Evolutionary conservation across 768 basidiomycete species (phyloP).

Genomic region (Paxillus ammoniavirescens): DNA sequence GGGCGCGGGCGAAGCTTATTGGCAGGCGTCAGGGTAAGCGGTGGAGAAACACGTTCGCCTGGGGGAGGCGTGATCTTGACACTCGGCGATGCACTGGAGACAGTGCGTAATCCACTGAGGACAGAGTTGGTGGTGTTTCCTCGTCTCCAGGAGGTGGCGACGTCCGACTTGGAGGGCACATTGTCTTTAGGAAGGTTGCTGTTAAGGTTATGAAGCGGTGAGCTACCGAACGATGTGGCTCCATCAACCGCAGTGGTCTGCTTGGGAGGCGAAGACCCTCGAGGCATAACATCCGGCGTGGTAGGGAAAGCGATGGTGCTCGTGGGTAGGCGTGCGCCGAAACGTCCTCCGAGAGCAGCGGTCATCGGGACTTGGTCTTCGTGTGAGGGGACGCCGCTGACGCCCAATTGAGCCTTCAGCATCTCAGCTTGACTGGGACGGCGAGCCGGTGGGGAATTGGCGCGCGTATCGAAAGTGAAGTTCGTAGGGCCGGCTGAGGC

Average conservation of each 20-base stretch:
- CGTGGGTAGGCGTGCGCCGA: slow-evolving; percentile 55
- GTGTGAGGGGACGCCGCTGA: slow-evolving; percentile 24
- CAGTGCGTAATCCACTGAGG: slow-evolving; percentile 60
- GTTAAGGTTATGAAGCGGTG: slow-evolving; percentile 37
- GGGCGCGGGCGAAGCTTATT: slow-evolving; percentile 61
- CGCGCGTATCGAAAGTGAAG: slow-evolving; percentile 63
- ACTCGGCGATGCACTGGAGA: slow-evolving; percentile 52
- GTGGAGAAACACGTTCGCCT: slow-evolving; percentile 54
- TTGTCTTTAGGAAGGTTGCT: slow-evolving; percentile 24
- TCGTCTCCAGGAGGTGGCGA: slow-evolving; percentile 79
- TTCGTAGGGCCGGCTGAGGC: slow-evolving; percentile 72
- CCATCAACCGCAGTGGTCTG: slow-evolving; percentile 71
- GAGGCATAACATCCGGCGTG: slow-evolving; percentile 45
- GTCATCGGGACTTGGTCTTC: slow-evolving; percentile 79
- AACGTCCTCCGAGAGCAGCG: slow-evolving; percentile 72
- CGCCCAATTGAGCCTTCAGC: slow-evolving; percentile 57
- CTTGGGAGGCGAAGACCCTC: slow-evolving; percentile 41
- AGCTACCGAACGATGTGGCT: slow-evolving; percentile 64
- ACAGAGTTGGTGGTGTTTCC: slow-evolving; percentile 68
- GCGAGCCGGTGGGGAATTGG: slow-evolving; percentile 58
- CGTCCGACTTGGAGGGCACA: slow-evolving; percentile 77
- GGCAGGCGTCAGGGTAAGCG: slow-evolving; percentile 34
- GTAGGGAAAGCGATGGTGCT: slow-evolving; percentile 40
- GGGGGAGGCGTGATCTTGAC: slow-evolving; percentile 77
- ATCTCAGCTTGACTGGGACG: slow-evolving; percentile 70